A percentile compares a stretch with the other conserved stretches of the same genome.
Conservation (phyloP, 202 grass and related monocot genomes). For the Miscanthus sacchariflorus region DNA sequence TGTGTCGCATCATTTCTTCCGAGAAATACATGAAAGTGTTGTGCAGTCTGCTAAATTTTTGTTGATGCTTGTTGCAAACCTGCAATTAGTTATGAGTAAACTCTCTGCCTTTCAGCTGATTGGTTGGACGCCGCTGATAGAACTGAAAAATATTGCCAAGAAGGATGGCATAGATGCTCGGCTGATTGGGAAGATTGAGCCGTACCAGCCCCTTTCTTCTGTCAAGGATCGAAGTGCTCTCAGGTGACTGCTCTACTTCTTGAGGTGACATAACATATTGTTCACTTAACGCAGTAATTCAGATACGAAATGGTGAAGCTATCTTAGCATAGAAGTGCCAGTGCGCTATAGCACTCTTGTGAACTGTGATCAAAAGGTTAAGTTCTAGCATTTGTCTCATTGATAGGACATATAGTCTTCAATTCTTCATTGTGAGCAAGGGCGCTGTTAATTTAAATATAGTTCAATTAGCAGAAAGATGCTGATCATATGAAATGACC, state of each 20-base stretch:
- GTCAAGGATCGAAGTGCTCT: slow-evolving; percentile 69
- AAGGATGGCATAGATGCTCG: slow-evolving; percentile 60
- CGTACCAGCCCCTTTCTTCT: slow-evolving; percentile 66
- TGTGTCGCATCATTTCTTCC: neutral
- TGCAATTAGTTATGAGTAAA: slow-evolving; percentile 28
- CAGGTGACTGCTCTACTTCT: slow-evolving; percentile 21
- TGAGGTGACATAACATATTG: neutral
- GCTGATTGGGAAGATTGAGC: slow-evolving; percentile 70
- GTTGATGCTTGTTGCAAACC: neutral
- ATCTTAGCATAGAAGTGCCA: neutral
- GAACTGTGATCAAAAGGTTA: neutral
- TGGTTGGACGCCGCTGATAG: slow-evolving; percentile 74
- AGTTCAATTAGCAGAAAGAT: neutral
- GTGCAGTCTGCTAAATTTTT: slow-evolving; percentile 1
- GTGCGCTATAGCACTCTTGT: neutral
- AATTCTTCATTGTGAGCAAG: neutral
- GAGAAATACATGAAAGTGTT: slow-evolving; percentile 2
- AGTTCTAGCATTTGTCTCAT: neutral
- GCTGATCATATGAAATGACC: neutral
- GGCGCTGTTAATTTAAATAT: neutral
- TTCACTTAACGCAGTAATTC: neutral
- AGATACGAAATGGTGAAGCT: neutral
- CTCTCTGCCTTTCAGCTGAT: slow-evolving; percentile 48
- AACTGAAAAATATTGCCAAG: slow-evolving; percentile 55
- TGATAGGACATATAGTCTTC: neutral